A percentile compares a stretch with the other conserved stretches of the same genome.
phyloP scores from a whole-genome alignment of 441 rosid genomes.

The Populus trichocarpa region DNA sequence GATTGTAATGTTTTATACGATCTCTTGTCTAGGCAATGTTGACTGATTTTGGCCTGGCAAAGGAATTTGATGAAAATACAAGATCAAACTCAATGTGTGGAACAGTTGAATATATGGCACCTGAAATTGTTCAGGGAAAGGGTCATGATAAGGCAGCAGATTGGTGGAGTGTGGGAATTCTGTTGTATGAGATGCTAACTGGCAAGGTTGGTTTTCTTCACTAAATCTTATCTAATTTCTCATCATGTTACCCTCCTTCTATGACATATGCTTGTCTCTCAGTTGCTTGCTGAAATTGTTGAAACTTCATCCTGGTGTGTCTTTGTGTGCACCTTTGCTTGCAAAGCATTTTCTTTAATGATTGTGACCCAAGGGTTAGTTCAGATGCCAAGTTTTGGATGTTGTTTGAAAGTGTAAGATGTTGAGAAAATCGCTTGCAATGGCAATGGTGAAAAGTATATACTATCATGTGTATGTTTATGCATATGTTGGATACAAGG shows the following conservation, averaged over 20 bases:
- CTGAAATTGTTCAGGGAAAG: constrained; percentile 82
- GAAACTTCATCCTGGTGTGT: background rate
- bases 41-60: constrained; percentile 94
- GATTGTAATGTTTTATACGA: background rate
- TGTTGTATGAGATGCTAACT: constrained; percentile 91
- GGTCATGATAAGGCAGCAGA: constrained; percentile 97
- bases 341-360: background rate
- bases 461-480: background rate
- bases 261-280: background rate
- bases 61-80: constrained; percentile 73
- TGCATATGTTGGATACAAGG: background rate
- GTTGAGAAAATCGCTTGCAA: background rate
- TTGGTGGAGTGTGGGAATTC: constrained; percentile 97
- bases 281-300: background rate
- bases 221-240: background rate
- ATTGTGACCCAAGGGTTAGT: background rate
- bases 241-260: background rate
- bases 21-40: constrained; percentile 49
- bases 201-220: constrained; percentile 29
- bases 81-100: constrained; percentile 95
- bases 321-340: background rate
- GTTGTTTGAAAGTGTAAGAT: background rate
- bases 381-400: background rate
- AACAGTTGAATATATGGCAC: constrained; percentile 94
- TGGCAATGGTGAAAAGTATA: no score